Conservation (phyloP, 495 filamentous ascomycete species). For the Aspergillus nanangensis region DNA sequence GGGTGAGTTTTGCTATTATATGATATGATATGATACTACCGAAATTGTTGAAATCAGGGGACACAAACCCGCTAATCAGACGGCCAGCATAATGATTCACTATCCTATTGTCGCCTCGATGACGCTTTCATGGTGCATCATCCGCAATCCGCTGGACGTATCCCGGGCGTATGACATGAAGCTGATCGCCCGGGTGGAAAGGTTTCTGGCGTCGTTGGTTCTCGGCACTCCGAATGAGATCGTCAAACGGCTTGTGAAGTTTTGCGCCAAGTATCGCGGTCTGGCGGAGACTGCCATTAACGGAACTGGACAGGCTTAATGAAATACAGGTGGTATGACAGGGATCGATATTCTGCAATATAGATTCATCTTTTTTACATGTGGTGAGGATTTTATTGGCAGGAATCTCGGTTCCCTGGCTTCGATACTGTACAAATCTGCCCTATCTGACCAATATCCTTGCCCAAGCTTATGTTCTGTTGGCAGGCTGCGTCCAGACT, state of each 20-base stretch:
- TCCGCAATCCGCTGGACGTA: conserved; percentile 12
- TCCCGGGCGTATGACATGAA: conserved; percentile 10
- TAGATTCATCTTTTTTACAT: too few species aligned
- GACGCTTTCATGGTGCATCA: conserved; percentile 13
- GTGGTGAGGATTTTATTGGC: too few species aligned
- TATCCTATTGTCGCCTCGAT: conserved; percentile 17
- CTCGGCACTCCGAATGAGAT: conserved; percentile 6
- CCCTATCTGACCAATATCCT: too few species aligned
- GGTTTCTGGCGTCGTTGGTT: conserved; percentile 9
- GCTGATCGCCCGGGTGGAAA: conserved; percentile 12
- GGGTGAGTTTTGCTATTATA: conserved; percentile 9
- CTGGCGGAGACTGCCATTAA: conserved; percentile 9
- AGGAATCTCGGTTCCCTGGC: too few species aligned
- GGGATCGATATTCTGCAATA: too few species aligned
- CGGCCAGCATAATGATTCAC: conserved; percentile 8
- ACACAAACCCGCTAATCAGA: not conserved
- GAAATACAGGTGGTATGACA: too few species aligned
- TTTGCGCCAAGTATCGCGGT: conserved; percentile 13
- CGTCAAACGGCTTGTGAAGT: conserved; percentile 6
- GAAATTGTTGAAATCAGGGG: not conserved
- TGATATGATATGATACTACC: not conserved
- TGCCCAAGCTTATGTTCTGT: conserved; percentile 11
- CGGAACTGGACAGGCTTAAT: too few species aligned
- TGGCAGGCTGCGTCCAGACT: conserved; percentile 18
- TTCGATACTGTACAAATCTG: too few species aligned